Percentiles rank a stretch among this genome's conserved stretches.
phyloP scores from a whole-genome alignment of 495 filamentous ascomycete species.

The Podospora sp. region DNA sequence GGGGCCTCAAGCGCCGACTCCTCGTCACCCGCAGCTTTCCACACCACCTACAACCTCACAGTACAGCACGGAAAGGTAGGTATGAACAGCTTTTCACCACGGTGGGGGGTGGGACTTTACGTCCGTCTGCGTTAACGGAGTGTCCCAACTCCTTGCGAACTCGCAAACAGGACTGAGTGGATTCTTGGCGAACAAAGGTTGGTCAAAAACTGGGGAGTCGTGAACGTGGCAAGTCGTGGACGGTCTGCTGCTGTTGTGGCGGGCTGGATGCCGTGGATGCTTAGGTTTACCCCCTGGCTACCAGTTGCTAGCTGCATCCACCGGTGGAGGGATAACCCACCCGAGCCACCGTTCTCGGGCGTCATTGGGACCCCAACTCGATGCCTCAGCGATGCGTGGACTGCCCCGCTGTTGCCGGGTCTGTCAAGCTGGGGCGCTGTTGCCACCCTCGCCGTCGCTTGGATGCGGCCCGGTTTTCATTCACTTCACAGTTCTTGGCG shows the following conservation, averaged over 20 bases:
- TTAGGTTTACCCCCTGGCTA: neutral
- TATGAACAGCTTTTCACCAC: neutral
- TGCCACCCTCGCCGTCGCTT: neutral
- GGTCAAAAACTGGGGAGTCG: neutral
- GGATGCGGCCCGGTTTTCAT: neutral
- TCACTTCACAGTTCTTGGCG: neutral
- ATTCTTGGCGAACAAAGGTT: neutral
- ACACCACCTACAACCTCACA: too few species aligned
- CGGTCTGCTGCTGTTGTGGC: constrained; percentile 1
- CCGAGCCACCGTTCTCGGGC: neutral
- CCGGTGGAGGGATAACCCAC: neutral
- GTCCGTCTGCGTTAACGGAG: neutral
- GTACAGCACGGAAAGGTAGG: too few species aligned
- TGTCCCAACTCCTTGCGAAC: neutral
- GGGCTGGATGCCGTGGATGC: neutral
- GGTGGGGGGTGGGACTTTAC: neutral
- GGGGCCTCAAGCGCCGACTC: neutral
- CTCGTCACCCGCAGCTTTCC: constrained; percentile 5
- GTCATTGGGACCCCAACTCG: neutral
- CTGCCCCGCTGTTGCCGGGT: too few species aligned
- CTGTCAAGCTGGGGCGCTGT: too few species aligned
- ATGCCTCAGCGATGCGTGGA: too few species aligned
- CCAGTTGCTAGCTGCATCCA: neutral
- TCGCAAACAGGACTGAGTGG: neutral
- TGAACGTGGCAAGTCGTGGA: constrained; percentile 7